These are phyloP conservation scores for Harringtonia lauricola DNA, from an alignment of 2,329 filamentous ascomycete species.

Conservation along the genomic window DNA sequence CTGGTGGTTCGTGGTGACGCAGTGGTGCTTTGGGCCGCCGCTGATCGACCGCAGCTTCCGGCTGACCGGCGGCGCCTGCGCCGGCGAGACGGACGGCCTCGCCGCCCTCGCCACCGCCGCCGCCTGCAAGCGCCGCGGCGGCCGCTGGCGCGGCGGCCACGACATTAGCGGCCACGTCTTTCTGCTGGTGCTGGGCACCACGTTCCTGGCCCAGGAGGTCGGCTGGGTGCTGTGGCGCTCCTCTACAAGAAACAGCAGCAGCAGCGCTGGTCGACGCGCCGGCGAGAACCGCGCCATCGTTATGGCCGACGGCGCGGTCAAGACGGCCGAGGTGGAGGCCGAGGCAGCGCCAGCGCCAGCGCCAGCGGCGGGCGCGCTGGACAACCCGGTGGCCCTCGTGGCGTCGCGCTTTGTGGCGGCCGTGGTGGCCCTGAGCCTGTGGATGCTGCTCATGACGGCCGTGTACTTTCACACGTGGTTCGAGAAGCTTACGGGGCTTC, in stretches of 20 bases:
- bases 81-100: slow-evolving; percentile 35
- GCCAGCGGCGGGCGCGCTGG: background rate
- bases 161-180: slow-evolving; percentile 96
- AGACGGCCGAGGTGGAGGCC: slow-evolving; percentile 42
- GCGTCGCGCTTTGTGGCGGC: slow-evolving; percentile 36
- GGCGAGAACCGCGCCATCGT: slow-evolving; percentile 46
- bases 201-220: slow-evolving; percentile 73
- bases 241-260: slow-evolving; percentile 11
- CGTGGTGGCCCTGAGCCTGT: slow-evolving; percentile 64
- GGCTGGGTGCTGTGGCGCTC: slow-evolving; percentile 41
- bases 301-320: slow-evolving; percentile 55
- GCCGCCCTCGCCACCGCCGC: slow-evolving; percentile 42
- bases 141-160: slow-evolving; percentile 83
- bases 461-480: slow-evolving; percentile 99
- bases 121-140: slow-evolving; percentile 74
- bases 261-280: background rate
- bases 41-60: slow-evolving; percentile 83
- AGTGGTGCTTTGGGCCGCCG: slow-evolving; percentile 91
- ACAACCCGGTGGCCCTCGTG: background rate
- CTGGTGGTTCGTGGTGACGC: slow-evolving; percentile 80
- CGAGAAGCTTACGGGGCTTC: slow-evolving; percentile 62
- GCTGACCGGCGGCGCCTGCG: slow-evolving; percentile 80
- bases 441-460: slow-evolving; percentile 98
- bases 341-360: slow-evolving; percentile 17
- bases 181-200: slow-evolving; percentile 73